Evolutionary conservation across 495 filamentous ascomycete species (phyloP), one percentile per base, ranked within the genome.

Genomic region (Articulospora tetracladia): DNA sequence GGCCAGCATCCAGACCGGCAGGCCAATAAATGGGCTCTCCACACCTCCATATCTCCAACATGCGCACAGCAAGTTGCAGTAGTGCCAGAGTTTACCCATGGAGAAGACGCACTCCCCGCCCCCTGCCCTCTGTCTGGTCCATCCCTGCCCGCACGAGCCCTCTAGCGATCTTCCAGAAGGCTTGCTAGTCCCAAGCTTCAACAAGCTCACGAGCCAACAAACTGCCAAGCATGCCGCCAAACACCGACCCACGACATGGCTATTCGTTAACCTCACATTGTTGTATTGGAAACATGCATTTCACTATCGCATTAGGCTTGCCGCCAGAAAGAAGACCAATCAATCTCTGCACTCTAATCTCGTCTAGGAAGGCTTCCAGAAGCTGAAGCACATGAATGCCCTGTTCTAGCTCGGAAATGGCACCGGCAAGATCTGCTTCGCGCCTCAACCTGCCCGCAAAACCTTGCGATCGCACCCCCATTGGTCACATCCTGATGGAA

Each of bases 81-180:
- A 44, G 15, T 44, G 39, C 39, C 39, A 44, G 39, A 44, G 39
- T 44, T 19, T 19, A 44, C 7, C 39, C 39, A n/a, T 44, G 11
- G 11, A 44, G 39, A 44, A 19, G n/a, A 13, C 10, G 39, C 39
- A 44, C n/a, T n/a, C n/a, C n/a, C n/a, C n/a, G n/a, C n/a, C n/a
- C n/a, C n/a, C n/a, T n/a, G n/a, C n/a, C n/a, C n/a, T n/a, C n/a
- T n/a, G n/a, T n/a, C n/a, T n/a, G n/a, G n/a, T n/a, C n/a, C n/a
- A n/a, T 34, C 3, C 8, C 36, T n/a, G 51, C 51, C 26, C 46
- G 11, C 46, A 28, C 54, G 39, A 47, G 22, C 23, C 39, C 47
- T 57, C 54, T 57, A 48, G 54, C 30, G 53, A 19, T 12, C 34
- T 55, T 55, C 53, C 23, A 55, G 53, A 55, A 55, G 53, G 30